Percentiles rank a stretch among this genome's conserved stretches.
Conservation (phyloP, 2,329 filamentous ascomycete species). For the Keithomyces neogunnii region DNA sequence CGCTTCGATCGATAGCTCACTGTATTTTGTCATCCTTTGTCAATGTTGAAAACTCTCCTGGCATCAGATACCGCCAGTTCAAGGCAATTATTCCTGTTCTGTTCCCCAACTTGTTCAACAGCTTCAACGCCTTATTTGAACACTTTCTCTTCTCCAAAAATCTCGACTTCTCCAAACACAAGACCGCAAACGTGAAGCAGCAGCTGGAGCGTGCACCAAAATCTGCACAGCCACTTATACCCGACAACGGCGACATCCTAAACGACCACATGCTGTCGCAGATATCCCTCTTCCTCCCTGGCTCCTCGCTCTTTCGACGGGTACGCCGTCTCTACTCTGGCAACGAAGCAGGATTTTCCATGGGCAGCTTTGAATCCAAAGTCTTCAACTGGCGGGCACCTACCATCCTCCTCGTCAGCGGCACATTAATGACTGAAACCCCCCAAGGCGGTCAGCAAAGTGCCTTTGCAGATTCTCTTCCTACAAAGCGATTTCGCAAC, state of each 20-base stretch:
- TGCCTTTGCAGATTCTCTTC: slow-evolving; percentile 52
- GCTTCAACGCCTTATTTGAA: slow-evolving; percentile 62
- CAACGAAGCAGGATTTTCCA: slow-evolving; percentile 63
- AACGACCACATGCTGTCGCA: slow-evolving; percentile 58
- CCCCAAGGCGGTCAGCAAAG: slow-evolving; percentile 43
- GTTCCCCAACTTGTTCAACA: slow-evolving; percentile 59
- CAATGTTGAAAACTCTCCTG: slow-evolving; percentile 53
- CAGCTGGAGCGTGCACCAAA: slow-evolving; percentile 9
- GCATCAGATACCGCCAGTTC: slow-evolving; percentile 55
- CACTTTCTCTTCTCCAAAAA: slow-evolving; percentile 69
- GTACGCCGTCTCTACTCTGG: slow-evolving; percentile 63
- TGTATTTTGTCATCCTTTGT: slow-evolving; percentile 59
- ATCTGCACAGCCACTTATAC: slow-evolving; percentile 39
- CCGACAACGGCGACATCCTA: slow-evolving; percentile 51
- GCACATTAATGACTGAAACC: slow-evolving; percentile 46
- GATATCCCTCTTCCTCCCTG: slow-evolving; percentile 64
- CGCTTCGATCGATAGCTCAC: slow-evolving; percentile 53
- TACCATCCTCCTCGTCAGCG: slow-evolving; percentile 62
- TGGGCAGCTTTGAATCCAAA: slow-evolving; percentile 67
- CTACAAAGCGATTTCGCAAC: slow-evolving; percentile 50
- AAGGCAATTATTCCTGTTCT: slow-evolving; percentile 48
- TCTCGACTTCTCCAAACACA: slow-evolving; percentile 53
- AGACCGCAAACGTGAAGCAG: slow-evolving; percentile 13
- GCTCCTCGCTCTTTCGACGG: slow-evolving; percentile 54
- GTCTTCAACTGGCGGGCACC: slow-evolving; percentile 73